Conservation (phyloP, 352 stramenopile genomes). For the Pythium myriotylum region DNA sequence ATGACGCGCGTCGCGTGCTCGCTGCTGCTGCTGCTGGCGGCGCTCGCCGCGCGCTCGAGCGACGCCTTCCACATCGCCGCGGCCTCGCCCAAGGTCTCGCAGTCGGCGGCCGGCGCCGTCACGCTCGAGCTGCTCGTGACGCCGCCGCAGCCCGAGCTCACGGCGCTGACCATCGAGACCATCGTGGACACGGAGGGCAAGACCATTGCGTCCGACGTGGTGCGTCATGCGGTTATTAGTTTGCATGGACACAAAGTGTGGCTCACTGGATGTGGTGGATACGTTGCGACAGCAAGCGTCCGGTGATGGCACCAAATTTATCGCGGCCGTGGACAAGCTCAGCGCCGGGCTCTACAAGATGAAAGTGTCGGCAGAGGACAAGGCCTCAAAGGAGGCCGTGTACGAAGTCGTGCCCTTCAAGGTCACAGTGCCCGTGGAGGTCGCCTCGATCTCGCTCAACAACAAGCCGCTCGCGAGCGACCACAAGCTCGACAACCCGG, state of each 20-base stretch:
- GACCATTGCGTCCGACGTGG: conserved; percentile 56
- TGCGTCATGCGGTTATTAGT: conserved; percentile 26
- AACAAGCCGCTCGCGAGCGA: conserved; percentile 46
- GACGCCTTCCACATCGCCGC: conserved; percentile 39
- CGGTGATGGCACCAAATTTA: conserved; percentile 65
- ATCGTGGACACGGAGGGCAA: conserved; percentile 70
- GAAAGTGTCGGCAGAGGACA: conserved; percentile 56
- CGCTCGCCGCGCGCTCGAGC: conserved; percentile 20
- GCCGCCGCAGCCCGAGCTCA: conserved; percentile 55
- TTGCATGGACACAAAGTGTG: neutral
- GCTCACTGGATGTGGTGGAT: neutral
- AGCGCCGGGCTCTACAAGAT: conserved; percentile 80
- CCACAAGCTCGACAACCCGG: conserved; percentile 54
- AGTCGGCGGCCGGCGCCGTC: conserved; percentile 37
- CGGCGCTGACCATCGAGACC: conserved; percentile 63
- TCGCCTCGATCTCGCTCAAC: conserved; percentile 59
- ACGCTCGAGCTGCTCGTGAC: conserved; percentile 58
- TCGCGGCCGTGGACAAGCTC: conserved; percentile 44
- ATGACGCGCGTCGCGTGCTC: conserved; percentile 32
- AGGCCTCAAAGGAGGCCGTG: conserved; percentile 44
- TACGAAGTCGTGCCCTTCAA: conserved; percentile 76
- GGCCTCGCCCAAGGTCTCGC: conserved; percentile 47
- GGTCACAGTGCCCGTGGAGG: conserved; percentile 68
- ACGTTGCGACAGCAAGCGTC: conserved; percentile 48
- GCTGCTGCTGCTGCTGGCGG: conserved; percentile 22